Percentiles rank a stretch among this genome's conserved stretches.
phyloP scores from a whole-genome alignment of 768 basidiomycete genomes.

The Cystobasidium onofrii region DNA sequence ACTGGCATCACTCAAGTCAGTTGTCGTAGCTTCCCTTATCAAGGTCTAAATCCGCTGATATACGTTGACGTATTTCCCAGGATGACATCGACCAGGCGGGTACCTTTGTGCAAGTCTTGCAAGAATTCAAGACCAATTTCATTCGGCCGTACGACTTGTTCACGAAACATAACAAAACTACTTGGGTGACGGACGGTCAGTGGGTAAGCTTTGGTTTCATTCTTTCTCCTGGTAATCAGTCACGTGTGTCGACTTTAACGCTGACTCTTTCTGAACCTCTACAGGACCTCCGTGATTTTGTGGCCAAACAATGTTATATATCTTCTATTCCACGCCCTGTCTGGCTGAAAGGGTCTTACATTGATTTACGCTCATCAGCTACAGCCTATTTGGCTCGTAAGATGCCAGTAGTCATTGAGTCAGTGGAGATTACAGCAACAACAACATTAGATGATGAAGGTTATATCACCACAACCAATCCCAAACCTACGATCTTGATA shows the following conservation, averaged over 20 bases:
- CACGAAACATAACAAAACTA: conserved; percentile 34
- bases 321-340: conserved; percentile 58
- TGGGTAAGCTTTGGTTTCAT: conserved; percentile 36
- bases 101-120: conserved; percentile 61
- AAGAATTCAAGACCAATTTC: conserved; percentile 42
- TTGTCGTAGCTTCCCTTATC: conserved; percentile 24
- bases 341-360: conserved; percentile 65
- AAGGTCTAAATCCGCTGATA: neutral
- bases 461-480: neutral
- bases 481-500: neutral
- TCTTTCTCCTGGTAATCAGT: neutral
- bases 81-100: conserved; percentile 72
- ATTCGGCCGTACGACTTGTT: conserved; percentile 35
- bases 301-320: conserved; percentile 40
- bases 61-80: conserved; percentile 48
- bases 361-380: conserved; percentile 65
- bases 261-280: neutral
- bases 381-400: conserved; percentile 48
- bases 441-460: neutral
- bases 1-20: conserved; percentile 89
- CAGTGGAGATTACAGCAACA: neutral
- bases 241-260: too few species aligned
- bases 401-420: neutral
- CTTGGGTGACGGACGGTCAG: conserved; percentile 42
- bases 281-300: conserved; percentile 38